Evolutionary conservation across 768 basidiomycete species (phyloP).

Genomic region (Vishniacozyma victoriae): DNA sequence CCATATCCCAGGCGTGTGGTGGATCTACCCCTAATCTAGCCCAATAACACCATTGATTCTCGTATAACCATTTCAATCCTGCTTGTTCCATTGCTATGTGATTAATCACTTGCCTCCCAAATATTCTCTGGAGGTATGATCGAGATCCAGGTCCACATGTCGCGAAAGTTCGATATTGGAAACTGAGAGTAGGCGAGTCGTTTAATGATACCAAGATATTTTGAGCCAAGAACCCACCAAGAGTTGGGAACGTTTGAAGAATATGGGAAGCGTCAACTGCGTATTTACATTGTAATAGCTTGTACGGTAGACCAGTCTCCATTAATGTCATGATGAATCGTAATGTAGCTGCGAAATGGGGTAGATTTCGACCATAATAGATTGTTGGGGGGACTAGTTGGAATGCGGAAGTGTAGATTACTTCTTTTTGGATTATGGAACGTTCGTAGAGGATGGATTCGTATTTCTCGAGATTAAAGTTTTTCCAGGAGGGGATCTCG

Average conservation of each 20-base stretch:
- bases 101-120: slow-evolving; percentile 17
- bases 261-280: slow-evolving; percentile 18
- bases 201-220: slow-evolving; percentile 19
- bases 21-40: slow-evolving; percentile 17
- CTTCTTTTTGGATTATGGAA: slow-evolving; percentile 11
- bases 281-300: slow-evolving; percentile 10
- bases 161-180: slow-evolving; percentile 19
- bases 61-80: slow-evolving; percentile 27
- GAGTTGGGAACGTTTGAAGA: slow-evolving; percentile 18
- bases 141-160: slow-evolving; percentile 25
- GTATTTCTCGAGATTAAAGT: slow-evolving; percentile 15
- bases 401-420: slow-evolving; percentile 20
- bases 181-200: slow-evolving; percentile 8
- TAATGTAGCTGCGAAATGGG: slow-evolving; percentile 22
- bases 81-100: slow-evolving; percentile 20
- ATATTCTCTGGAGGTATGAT: slow-evolving; percentile 12
- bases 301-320: slow-evolving; percentile 13
- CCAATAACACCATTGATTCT: slow-evolving; percentile 32
- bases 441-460: slow-evolving; percentile 18
- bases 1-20: slow-evolving; percentile 11
- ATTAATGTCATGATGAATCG: slow-evolving; percentile 20
- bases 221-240: slow-evolving; percentile 25
- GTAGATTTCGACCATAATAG: slow-evolving; percentile 12
- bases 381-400: slow-evolving; percentile 25
- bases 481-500: slow-evolving; percentile 21